Conservation (phyloP, 371 early-diverging fungal genomes). For the Dichotomocladium elegans region DNA sequence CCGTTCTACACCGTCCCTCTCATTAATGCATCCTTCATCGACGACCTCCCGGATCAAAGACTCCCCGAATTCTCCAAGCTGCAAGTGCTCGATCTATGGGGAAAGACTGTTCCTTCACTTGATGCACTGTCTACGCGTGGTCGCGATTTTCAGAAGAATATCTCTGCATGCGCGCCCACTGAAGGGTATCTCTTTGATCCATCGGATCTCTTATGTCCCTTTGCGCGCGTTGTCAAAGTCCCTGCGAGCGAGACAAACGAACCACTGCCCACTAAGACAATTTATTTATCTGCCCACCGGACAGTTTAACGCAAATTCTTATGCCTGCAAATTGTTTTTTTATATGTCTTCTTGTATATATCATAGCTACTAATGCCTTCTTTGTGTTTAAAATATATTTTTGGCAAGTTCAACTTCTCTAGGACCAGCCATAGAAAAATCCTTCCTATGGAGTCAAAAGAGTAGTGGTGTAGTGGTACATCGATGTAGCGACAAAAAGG, state of each 20-base stretch:
- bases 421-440: no score
- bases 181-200: slow-evolving; percentile 26
- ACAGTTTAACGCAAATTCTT: no score
- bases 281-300: no score
- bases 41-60: not conserved
- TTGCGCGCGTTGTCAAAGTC: slow-evolving; percentile 21
- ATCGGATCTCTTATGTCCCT: slow-evolving; percentile 41
- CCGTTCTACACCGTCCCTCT: slow-evolving; percentile 46
- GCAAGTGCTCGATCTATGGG: slow-evolving; percentile 52
- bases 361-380: no score
- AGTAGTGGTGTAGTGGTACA: no score
- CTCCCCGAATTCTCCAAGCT: slow-evolving; percentile 26
- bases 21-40: slow-evolving; percentile 14
- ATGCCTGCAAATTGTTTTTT: no score
- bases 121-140: slow-evolving; percentile 40
- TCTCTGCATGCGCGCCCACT: slow-evolving; percentile 44
- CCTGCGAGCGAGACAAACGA: not conserved
- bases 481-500: no score
- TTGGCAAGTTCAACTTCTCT: no score
- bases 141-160: slow-evolving; percentile 30
- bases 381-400: no score
- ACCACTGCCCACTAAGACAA: not conserved
- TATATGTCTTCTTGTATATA: no score
- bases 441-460: no score
- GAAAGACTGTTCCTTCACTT: slow-evolving; percentile 20